These are phyloP conservation scores for Anthracocystis panici-leucophaei DNA, from an alignment of 1,284 basidiomycete species.

Conservation along the genomic window DNA sequence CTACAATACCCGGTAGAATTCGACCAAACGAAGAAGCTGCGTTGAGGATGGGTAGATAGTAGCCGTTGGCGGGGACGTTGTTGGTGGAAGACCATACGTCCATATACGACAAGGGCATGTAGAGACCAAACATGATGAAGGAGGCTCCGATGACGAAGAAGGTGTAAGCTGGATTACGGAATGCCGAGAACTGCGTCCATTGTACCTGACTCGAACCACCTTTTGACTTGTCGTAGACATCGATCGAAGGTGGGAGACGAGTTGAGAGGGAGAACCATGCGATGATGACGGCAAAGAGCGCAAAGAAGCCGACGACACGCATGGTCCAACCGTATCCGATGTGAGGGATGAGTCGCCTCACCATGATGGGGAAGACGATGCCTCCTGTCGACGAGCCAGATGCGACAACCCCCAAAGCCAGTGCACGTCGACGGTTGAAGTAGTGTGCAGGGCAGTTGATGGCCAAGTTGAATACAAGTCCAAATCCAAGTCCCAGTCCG, in stretches of 20 bases:
- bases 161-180: conserved; percentile 45
- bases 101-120: conserved; percentile 55
- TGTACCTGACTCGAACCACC: conserved; percentile 48
- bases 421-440: conserved; percentile 34
- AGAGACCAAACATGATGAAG: conserved; percentile 55
- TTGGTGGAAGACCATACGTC: conserved; percentile 40
- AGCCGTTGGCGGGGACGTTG: conserved; percentile 36
- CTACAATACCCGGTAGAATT: conserved; percentile 66
- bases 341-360: conserved; percentile 34
- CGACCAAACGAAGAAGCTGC: conserved; percentile 65
- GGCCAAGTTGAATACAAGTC: conserved; percentile 44
- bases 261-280: conserved; percentile 49
- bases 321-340: conserved; percentile 58
- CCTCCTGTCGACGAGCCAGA: conserved; percentile 56
- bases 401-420: conserved; percentile 56
- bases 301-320: conserved; percentile 56
- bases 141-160: conserved; percentile 45
- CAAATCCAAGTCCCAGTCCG: conserved; percentile 57
- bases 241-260: conserved; percentile 43
- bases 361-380: conserved; percentile 60
- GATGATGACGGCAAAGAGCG: conserved; percentile 30
- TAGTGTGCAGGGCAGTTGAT: conserved; percentile 48
- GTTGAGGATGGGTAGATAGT: conserved; percentile 59
- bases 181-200: conserved; percentile 41
- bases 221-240: conserved; percentile 42